These are phyloP conservation scores for Rhodotorula sp. DNA, from an alignment of 1,284 basidiomycete species.

Conservation along the genomic window DNA sequence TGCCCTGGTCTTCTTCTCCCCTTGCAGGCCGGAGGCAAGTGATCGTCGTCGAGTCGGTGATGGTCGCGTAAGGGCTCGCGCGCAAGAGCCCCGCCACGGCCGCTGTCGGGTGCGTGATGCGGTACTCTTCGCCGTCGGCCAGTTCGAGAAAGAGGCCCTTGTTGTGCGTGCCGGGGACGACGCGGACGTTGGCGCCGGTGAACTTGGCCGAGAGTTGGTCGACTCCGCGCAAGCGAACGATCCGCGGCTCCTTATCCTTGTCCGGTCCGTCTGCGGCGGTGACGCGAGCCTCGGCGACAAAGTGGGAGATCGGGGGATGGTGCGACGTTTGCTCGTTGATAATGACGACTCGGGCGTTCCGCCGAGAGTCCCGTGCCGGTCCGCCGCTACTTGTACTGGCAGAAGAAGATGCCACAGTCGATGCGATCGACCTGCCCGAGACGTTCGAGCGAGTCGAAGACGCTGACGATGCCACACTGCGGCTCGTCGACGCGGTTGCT, in stretches of 20 bases:
- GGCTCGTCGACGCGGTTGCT: background rate
- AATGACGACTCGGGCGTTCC: conserved; percentile 42
- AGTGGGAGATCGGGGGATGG: conserved; percentile 92
- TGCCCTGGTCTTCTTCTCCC: conserved; percentile 47
- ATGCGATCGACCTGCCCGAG: conserved; percentile 14
- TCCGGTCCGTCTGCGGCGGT: background rate
- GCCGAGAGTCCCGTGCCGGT: background rate
- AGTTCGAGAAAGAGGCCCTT: conserved; percentile 83
- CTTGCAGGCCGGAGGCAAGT: conserved; percentile 54
- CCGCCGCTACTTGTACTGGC: conserved; percentile 3
- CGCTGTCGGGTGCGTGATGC: conserved; percentile 70
- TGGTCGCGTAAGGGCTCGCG: conserved; percentile 84
- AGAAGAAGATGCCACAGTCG: conserved; percentile 13
- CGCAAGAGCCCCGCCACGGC: conserved; percentile 88
- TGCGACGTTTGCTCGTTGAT: conserved; percentile 61
- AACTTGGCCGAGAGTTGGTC: conserved; percentile 86
- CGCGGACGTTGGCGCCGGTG: conserved; percentile 60
- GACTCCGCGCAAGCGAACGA: conserved; percentile 49
- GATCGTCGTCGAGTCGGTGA: conserved; percentile 75
- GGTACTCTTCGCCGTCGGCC: conserved; percentile 62
- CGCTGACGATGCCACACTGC: background rate
- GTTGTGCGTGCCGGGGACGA: conserved; percentile 78
- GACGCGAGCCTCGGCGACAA: conserved; percentile 58
- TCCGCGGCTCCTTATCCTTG: background rate
- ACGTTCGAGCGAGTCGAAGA: background rate